Base-by-base conservation (phyloP, 2,329 filamentous ascomycete genomes). In the Trematosphaeria pertusa region DNA sequence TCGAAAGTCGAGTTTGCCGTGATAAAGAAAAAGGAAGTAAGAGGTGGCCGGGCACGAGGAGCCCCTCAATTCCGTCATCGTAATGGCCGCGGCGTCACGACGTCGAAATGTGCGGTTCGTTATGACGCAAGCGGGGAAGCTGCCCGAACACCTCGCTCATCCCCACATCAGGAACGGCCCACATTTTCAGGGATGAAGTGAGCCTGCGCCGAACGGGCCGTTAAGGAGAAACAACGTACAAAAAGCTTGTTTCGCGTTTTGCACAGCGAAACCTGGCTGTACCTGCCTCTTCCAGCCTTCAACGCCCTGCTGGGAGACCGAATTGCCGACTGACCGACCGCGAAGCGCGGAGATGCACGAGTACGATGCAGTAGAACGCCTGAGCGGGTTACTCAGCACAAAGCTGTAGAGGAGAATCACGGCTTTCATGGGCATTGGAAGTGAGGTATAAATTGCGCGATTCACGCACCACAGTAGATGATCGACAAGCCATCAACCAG, bases 121-220 rank as follows among this genome's bases (percentile, higher is more conserved):
- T 10, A 46, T 54, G 48, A 54, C 50, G 48, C 43, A 56, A 52
- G 47, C 50, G 50, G 50, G 54, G 54, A 41, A 51, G 12, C 33
- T 30, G 17, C 22, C 31, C 31, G 7, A n/a, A 35, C 32, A 18
- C 7, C 35, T 7, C 24, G 22, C 35, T 37, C 35, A 12, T 4
- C 19, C 19, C 19, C 7, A n/a, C 33, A 17, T 36, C 33, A 17
- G 19, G n/a, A 9, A 15, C 7, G 4, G 4, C 15, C 19, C 11
- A 31, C 5, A n/a, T 31, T 5, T 31, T 12, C 28, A 18, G 3
- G 5, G 3, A 37, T 4, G 3, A 3, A 15, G 22, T 5, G 34
- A 26, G 18, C 21, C 3, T 28, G 14, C 22, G 21, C 22, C 36
- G 14, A 30, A 39, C 24, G 5, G 24, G 5, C 2, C 14, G 24